Evolutionary conservation across 176 grass and related monocot species (phyloP).

Genomic region (Themeda triandra): DNA sequence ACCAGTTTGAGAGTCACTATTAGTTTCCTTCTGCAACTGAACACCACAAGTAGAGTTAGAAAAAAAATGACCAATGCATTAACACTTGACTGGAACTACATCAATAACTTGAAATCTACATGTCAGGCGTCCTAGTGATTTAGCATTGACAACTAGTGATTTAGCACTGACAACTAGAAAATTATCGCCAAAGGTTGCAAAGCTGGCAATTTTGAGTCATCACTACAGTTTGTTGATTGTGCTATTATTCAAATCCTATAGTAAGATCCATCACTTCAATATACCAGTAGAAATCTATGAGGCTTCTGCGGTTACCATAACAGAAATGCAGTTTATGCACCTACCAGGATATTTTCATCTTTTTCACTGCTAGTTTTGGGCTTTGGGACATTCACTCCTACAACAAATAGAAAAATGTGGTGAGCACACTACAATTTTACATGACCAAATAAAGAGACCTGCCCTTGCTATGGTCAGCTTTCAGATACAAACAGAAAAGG

Average conservation of each 20-base stretch:
- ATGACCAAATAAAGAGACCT: neutral
- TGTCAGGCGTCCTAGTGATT: neutral
- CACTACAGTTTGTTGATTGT: neutral
- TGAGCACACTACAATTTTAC: constrained; percentile 1
- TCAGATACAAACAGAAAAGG: neutral
- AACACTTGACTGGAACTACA: neutral
- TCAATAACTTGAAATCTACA: neutral
- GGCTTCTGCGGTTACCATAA: neutral
- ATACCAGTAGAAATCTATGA: neutral
- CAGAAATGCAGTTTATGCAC: constrained; percentile 18
- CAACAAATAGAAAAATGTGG: neutral
- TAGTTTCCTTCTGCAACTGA: constrained; percentile 32
- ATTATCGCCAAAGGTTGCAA: neutral
- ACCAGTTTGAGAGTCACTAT: constrained; percentile 7
- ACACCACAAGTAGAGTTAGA: neutral
- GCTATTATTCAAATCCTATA: neutral
- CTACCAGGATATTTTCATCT: constrained; percentile 30
- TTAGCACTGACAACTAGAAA: too few relatives aligned
- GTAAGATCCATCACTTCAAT: neutral
- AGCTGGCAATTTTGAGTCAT: neutral
- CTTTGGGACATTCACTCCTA: constrained; percentile 53
- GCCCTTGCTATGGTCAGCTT: neutral
- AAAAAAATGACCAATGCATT: neutral
- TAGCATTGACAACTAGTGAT: neutral
- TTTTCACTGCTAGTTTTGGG: constrained; percentile 26